phyloP scores from a whole-genome alignment of 148 eudicot species.

The Amaranthus hypochondriacus region DNA sequence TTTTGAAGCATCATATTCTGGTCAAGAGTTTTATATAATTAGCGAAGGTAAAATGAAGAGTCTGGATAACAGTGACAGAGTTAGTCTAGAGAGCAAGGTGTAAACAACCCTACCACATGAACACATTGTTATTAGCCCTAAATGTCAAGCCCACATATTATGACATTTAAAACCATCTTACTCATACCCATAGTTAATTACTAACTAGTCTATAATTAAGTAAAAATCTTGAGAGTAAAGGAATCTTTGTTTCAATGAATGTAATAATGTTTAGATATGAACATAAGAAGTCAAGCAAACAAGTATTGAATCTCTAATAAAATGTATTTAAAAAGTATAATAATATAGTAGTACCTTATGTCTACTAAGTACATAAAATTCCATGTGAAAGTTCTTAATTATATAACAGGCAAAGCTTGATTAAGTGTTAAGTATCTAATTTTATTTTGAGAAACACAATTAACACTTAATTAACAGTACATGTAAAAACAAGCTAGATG shows the following conservation, averaged over 20 bases:
- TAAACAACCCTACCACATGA: no score
- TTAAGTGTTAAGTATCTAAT: neutral
- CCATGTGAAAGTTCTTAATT: conserved; percentile 27
- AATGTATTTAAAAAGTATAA: neutral
- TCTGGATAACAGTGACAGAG: no score
- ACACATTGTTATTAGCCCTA: no score
- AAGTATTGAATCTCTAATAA: no score
- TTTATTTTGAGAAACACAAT: conserved; percentile 1
- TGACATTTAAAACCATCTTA: no score
- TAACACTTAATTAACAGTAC: neutral
- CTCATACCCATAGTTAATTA: neutral
- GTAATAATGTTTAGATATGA: neutral
- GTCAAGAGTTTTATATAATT: no score
- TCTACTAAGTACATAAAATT: conserved; percentile 2
- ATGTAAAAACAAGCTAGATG: conserved; percentile 8
- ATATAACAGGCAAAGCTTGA: conserved; percentile 7
- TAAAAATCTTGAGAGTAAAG: neutral
- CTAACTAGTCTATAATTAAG: neutral
- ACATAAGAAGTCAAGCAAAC: neutral
- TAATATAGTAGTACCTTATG: neutral
- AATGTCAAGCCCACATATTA: no score
- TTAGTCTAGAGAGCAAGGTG: no score
- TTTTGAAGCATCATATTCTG: no score
- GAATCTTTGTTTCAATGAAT: neutral
- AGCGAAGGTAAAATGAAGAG: no score